Evolutionary conservation across 768 basidiomycete genomes (phyloP).

Genomic region (Leccinum sublutescens): DNA sequence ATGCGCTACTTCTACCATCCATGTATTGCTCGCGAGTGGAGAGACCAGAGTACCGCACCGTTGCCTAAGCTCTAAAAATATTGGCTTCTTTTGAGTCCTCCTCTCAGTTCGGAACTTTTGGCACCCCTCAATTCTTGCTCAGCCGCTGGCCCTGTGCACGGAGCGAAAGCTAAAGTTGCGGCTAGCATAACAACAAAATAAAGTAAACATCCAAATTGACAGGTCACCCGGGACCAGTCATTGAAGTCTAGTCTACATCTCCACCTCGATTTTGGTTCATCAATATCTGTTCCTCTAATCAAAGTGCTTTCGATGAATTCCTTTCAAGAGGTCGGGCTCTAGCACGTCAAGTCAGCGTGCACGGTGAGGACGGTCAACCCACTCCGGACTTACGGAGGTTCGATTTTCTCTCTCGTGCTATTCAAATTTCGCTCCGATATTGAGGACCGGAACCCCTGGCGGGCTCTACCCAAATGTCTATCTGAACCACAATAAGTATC

Average conservation of each 20-base stretch:
- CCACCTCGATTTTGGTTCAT: conserved; percentile 1
- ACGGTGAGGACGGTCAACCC: not conserved
- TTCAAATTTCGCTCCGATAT: not conserved
- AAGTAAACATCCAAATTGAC: conserved; percentile 2
- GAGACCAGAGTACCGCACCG: not conserved
- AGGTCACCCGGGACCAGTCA: not conserved
- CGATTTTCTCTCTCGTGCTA: not conserved
- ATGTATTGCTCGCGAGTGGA: conserved; percentile 4
- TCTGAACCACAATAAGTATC: conserved; percentile 6
- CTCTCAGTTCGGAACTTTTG: conserved; percentile 6
- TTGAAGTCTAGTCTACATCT: not conserved
- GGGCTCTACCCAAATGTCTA: not conserved
- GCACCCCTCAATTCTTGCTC: not conserved
- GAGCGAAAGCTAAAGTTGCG: conserved; percentile 1
- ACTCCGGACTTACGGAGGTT: not conserved
- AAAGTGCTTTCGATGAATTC: not conserved
- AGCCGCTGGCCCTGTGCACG: conserved; percentile 1
- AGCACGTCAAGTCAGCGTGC: not conserved
- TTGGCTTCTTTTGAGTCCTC: not conserved
- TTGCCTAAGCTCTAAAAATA: not conserved
- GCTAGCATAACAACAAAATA: conserved; percentile 5
- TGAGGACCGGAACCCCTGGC: not conserved
- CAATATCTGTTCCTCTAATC: not conserved
- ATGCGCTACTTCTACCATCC: not conserved
- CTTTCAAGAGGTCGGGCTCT: not conserved